Base-by-base conservation (phyloP, 2,329 filamentous ascomycete species). In the Bipolaris cookei region DNA sequence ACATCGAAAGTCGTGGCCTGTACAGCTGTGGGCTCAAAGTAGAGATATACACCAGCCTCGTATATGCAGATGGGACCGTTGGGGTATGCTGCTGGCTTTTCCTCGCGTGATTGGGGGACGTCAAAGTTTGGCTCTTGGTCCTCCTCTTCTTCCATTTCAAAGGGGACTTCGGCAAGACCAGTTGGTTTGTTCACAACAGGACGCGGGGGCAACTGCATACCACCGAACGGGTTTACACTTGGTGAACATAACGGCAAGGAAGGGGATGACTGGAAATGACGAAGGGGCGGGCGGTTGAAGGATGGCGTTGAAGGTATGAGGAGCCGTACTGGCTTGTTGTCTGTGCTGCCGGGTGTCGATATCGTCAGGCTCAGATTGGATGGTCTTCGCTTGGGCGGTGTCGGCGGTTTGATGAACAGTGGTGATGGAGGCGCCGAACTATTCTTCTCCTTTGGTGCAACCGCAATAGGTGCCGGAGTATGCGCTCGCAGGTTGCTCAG, bases 51-150 rank as follows among this genome's bases (percentile, higher is more conserved):
- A 42, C 88, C 85, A 56, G 91, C 88, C 51, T 87, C 87, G 64
- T 94, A 93, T 48, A 96, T 93, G 65, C 90, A 88, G 51, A 94
- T 89, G 0, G 91, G 91, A 0, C 91, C 91, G 63, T 92, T 85
- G 0, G 91, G 91, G 70, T 96, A 96, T 1, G 90, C 90, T 14
- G 90, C 90, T 0, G 90, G 90, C 77, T 93, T 93, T 63, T 84
- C 84, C 67, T 86, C 85, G 28, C 82, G 81, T 7, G 86, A 88
- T 58, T 86, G 82, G 35, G 85, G 83, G 32, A 83, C 72, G 51
- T 83, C 81, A 50, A 82, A 83, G 54, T 83, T 83, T 37, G 79
- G 80, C 56, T 83, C 80, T 47, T 80, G 79, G 45, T 81, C 79
- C 56, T 90, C 86, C 71, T 91, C 72, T 66, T 92, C 89, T 72